Base-by-base conservation (phyloP, 2,329 filamentous ascomycete genomes). In the Lasiodiplodia sp. region DNA sequence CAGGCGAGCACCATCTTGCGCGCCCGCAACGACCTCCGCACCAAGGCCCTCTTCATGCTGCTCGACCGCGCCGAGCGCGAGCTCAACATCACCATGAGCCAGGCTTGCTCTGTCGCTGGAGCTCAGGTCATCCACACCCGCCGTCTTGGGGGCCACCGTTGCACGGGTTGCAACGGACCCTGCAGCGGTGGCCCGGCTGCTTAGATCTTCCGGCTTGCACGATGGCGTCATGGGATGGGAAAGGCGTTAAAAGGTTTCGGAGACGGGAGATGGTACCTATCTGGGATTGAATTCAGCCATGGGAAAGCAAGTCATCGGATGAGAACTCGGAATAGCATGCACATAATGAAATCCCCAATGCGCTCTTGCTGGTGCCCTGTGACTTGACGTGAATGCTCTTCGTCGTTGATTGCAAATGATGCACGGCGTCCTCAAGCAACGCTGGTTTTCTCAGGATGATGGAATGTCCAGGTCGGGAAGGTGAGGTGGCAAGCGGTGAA, bases 61-160 rank as follows among this genome's bases (percentile, higher is more conserved):
- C 63, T 66, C 12, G 63, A 66, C 31, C 55, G 21, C 8, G 38
- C 63, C 11, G 63, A 66, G 51, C 63, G 63, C 51, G 51, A 66
- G 21, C 63, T 66, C 37, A 37, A 66, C 25, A 8, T 34, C 38
- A 66, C 63, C 44, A 64, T 64, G 60, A 38, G n/a, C 10, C n/a
- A 16, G 58, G 25, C 18, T 16, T 4, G 11, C 12, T 4, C 25
- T 16, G 16, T 51, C 18, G 21, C 21, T 18, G 58, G 58, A 18
- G 16, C n/a, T 10, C n/a, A 25, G 2, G 8, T 16, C 7, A 34
- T 64, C n/a, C 14, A 64, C 60, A 64, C 60, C 11, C 31, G 60
- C 47, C 60, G 60, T 31, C 34, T 64, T 14, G 60, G 57, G 6
- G 37, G 12, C 25, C 56, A 58, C 37, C 56, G 37, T 25, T 58